Evolutionary conservation across 108 stramenopile genomes (phyloP).

Genomic region (Nitzschia sp.): DNA sequence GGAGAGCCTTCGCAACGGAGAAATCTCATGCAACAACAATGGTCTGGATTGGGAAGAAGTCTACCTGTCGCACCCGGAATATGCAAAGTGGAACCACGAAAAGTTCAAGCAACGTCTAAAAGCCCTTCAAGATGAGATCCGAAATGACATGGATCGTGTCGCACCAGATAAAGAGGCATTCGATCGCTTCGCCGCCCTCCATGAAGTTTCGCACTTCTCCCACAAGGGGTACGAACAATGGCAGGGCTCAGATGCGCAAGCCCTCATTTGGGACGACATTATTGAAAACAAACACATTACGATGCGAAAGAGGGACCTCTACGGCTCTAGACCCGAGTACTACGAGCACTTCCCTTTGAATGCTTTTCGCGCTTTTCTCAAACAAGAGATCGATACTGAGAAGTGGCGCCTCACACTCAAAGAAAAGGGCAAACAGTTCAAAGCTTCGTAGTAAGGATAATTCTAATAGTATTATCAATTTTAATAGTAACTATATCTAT

Average conservation of each 20-base stretch:
- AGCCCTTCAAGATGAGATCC: neutral
- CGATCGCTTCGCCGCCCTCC: conserved; percentile 1
- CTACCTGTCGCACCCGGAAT: conserved; percentile 13
- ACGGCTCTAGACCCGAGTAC: conserved; percentile 7
- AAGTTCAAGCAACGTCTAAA: conserved; percentile 11
- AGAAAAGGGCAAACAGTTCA: conserved; percentile 12
- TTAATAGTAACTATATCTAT: no score
- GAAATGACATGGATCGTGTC: neutral
- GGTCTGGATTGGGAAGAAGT: neutral
- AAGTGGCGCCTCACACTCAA: conserved; percentile 15
- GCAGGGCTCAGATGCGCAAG: conserved; percentile 21
- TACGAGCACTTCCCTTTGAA: conserved; percentile 13
- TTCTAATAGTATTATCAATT: neutral
- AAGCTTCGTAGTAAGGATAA: neutral
- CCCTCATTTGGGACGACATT: conserved; percentile 4
- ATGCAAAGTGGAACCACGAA: conserved; percentile 5
- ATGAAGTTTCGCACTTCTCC: conserved; percentile 3
- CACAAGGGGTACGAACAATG: conserved; percentile 18
- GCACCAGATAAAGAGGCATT: conserved; percentile 17
- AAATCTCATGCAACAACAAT: neutral
- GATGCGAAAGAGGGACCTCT: conserved; percentile 8
- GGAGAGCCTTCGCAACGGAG: neutral
- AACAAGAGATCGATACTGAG: conserved; percentile 15
- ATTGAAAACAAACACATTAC: neutral
- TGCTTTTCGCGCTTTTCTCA: conserved; percentile 14